Conservation (phyloP, 805 yeast species). For the Kuraishia capsulata region DNA sequence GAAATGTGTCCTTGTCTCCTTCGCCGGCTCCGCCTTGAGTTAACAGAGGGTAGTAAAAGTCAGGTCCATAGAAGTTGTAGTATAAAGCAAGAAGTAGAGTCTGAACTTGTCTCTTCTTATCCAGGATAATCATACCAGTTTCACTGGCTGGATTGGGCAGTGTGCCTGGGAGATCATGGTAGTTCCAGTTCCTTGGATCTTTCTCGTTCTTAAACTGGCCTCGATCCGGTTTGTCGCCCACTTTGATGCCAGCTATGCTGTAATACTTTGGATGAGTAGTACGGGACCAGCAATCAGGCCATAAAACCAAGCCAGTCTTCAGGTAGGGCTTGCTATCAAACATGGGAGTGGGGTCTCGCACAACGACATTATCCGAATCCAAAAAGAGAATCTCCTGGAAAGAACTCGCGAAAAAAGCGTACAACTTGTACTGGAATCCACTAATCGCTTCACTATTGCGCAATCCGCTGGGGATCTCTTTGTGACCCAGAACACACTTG, state of each 20-base stretch:
- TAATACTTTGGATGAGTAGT: conserved; percentile 54
- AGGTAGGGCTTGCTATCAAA: conserved; percentile 33
- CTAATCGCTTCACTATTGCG: conserved; percentile 21
- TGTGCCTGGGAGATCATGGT: conserved; percentile 56
- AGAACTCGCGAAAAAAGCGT: conserved; percentile 34
- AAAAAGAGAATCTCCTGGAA: conserved; percentile 38
- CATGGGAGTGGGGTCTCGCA: conserved; percentile 31
- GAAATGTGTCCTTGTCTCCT: conserved; percentile 63
- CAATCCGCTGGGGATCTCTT: conserved; percentile 18
- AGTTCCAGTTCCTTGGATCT: conserved; percentile 24
- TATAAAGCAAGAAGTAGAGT: conserved; percentile 45
- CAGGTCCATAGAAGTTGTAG: conserved; percentile 51
- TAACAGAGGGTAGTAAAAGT: conserved; percentile 46
- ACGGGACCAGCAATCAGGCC: conserved; percentile 71
- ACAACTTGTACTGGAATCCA: conserved; percentile 43
- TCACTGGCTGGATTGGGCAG: conserved; percentile 61
- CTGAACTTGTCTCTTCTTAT: conserved; percentile 41
- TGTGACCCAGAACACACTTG: conserved; percentile 31
- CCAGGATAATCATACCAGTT: conserved; percentile 51
- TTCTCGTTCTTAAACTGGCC: conserved; percentile 11
- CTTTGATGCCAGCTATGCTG: conserved; percentile 39
- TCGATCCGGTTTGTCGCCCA: conserved; percentile 24
- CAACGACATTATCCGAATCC: conserved; percentile 44
- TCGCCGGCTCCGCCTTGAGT: conserved; percentile 61
- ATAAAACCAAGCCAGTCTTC: conserved; percentile 31